Evolutionary conservation across 2,329 filamentous ascomycete species (phyloP).

Genomic region (Acarospora socialis): DNA sequence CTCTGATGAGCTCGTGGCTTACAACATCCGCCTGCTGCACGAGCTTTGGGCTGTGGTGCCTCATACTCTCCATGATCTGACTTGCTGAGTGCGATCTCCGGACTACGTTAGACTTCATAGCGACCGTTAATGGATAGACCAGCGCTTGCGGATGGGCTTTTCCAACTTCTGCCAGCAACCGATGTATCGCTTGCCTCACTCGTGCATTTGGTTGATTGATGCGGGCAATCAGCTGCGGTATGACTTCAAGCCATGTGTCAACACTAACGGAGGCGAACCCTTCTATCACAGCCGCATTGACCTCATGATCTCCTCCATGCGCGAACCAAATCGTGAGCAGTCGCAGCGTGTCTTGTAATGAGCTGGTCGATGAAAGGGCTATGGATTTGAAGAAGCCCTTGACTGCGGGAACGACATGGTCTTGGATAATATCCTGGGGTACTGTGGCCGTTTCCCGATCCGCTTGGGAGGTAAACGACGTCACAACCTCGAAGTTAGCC

Average conservation of each 20-base stretch:
- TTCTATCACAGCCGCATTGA: slow-evolving; percentile 76
- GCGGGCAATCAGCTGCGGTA: slow-evolving; percentile 88
- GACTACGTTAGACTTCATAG: slow-evolving; percentile 87
- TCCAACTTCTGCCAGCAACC: slow-evolving; percentile 81
- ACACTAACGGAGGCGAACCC: slow-evolving; percentile 86
- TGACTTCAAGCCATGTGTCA: slow-evolving; percentile 97
- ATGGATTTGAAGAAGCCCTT: slow-evolving; percentile 97
- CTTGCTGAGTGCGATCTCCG: slow-evolving; percentile 75
- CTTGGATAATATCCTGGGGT: slow-evolving; percentile 56
- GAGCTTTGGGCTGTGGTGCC: slow-evolving; percentile 78
- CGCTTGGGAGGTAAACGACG: slow-evolving; percentile 54
- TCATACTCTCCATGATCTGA: slow-evolving; percentile 96
- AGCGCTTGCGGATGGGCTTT: slow-evolving; percentile 89
- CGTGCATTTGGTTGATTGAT: slow-evolving; percentile 91
- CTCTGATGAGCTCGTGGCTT: slow-evolving; percentile 90
- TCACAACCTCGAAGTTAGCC: slow-evolving; percentile 97
- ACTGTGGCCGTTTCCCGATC: slow-evolving; percentile 44
- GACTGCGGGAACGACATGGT: slow-evolving; percentile 88
- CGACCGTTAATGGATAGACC: slow-evolving; percentile 92
- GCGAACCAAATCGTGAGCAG: slow-evolving; percentile 93
- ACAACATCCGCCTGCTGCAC: slow-evolving; percentile 93
- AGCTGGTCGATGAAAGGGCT: slow-evolving; percentile 76
- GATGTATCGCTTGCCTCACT: slow-evolving; percentile 82
- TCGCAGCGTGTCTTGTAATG: slow-evolving; percentile 85
- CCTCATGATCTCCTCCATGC: slow-evolving; percentile 75